These are phyloP conservation scores for Mortierella sp. DNA, from an alignment of 371 early-diverging fungal genomes.

Conservation along the genomic window DNA sequence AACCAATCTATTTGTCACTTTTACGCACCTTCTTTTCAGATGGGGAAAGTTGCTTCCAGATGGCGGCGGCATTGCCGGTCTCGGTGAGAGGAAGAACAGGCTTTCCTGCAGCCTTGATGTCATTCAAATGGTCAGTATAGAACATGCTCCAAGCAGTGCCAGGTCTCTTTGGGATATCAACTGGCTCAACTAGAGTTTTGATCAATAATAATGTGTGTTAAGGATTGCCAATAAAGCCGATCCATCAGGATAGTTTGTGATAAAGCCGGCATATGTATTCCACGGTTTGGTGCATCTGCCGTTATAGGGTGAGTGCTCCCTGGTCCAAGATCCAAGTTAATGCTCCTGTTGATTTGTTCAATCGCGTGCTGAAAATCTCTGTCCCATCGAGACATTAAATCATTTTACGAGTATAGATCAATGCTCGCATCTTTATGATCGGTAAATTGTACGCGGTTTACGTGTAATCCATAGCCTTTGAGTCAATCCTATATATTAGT, in stretches of 20 bases:
- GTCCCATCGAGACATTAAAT: too few species aligned
- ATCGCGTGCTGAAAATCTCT: too few species aligned
- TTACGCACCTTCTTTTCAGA: slow-evolving; percentile 33
- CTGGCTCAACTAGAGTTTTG: slow-evolving; percentile 20
- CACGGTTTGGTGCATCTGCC: too few species aligned
- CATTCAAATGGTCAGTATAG: slow-evolving; percentile 58
- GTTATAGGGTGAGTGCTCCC: too few species aligned
- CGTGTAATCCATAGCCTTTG: too few species aligned
- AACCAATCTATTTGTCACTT: background rate
- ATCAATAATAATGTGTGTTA: background rate
- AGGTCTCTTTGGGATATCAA: slow-evolving; percentile 64
- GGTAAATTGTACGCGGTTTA: too few species aligned
- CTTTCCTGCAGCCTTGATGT: slow-evolving; percentile 52
- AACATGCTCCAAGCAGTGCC: slow-evolving; percentile 65
- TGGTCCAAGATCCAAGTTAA: too few species aligned
- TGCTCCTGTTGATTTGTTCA: too few species aligned
- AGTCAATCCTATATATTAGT: too few species aligned
- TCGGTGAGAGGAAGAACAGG: slow-evolving; percentile 36
- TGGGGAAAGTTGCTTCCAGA: slow-evolving; percentile 38
- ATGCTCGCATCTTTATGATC: too few species aligned
- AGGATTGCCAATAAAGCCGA: background rate
- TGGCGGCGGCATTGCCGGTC: slow-evolving; percentile 22
- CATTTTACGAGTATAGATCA: too few species aligned
- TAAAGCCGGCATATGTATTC: too few species aligned
- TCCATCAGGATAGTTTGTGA: background rate